Conservation (phyloP, 768 basidiomycete species). For the Xerocomellus chrysenteron region DNA sequence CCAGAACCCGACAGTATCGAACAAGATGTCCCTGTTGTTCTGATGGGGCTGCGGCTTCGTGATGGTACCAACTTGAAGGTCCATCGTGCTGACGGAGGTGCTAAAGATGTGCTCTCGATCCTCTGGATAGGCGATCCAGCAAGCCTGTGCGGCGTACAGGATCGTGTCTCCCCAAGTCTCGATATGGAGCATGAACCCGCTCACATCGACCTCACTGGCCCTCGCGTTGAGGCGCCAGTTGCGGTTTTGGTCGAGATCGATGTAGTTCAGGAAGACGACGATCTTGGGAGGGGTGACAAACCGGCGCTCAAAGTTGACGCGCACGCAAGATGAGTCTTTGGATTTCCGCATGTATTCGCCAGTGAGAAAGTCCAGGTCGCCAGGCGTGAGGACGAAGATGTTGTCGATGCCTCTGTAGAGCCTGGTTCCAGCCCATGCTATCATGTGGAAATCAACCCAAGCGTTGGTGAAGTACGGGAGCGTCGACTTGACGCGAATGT, state of each 20-base stretch:
- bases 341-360: no score
- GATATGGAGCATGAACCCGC: slow-evolving; percentile 15
- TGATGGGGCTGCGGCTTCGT: background rate
- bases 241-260: slow-evolving; percentile 7
- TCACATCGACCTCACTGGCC: slow-evolving; percentile 6
- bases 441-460: background rate
- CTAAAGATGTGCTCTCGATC: slow-evolving; percentile 16
- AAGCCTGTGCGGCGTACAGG: background rate
- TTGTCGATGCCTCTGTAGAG: no score
- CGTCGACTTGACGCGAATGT: slow-evolving; percentile 14
- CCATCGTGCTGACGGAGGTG: slow-evolving; percentile 5
- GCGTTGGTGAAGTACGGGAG: slow-evolving; percentile 1
- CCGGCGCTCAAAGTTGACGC: slow-evolving; percentile 11
- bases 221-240: slow-evolving; percentile 8
- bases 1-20: slow-evolving; percentile 7
- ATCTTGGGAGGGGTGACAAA: slow-evolving; percentile 18
- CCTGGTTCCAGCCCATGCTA: background rate
- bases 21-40: background rate
- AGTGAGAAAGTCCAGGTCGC: no score
- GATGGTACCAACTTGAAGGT: background rate
- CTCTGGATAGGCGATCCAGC: slow-evolving; percentile 19
- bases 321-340: background rate
- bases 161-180: slow-evolving; percentile 7
- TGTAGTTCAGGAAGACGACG: slow-evolving; percentile 12
- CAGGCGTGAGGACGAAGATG: background rate